These are phyloP conservation scores for Boletellus deceptivus DNA, from an alignment of 1,284 basidiomycete species.

Conservation along the genomic window DNA sequence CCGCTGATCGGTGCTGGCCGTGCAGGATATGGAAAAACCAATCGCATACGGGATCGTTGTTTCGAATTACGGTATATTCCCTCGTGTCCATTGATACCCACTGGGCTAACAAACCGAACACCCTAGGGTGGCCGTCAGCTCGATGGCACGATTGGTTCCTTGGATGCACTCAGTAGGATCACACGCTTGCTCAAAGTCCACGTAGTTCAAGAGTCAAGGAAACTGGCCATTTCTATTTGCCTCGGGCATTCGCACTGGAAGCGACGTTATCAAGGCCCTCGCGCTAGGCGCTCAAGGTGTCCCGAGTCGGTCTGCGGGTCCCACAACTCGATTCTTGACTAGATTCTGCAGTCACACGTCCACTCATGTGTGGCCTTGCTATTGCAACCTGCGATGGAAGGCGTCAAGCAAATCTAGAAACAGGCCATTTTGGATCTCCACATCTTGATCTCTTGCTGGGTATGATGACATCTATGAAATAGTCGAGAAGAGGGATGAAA, in stretches of 20 bases:
- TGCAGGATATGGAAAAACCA: constrained; percentile 67
- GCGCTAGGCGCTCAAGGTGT: constrained; percentile 68
- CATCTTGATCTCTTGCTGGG: neutral
- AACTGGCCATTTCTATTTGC: constrained; percentile 75
- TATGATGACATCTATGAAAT: neutral
- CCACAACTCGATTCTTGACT: too few species aligned
- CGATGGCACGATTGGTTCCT: constrained; percentile 72
- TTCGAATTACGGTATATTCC: constrained; percentile 67
- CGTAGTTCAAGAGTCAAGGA: constrained; percentile 54
- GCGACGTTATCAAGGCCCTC: constrained; percentile 76
- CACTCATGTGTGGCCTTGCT: too few species aligned
- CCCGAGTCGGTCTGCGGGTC: neutral
- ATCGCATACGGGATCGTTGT: constrained; percentile 68
- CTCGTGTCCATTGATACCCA: neutral
- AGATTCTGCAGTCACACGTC: too few species aligned
- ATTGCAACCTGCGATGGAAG: too few species aligned
- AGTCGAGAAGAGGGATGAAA: too few species aligned
- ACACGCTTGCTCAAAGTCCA: constrained; percentile 56
- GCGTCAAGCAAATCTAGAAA: too few species aligned
- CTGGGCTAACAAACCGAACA: neutral
- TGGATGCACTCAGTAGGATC: constrained; percentile 66
- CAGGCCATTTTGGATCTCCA: neutral
- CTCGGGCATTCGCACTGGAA: constrained; percentile 74
- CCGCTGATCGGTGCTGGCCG: neutral
- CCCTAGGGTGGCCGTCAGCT: constrained; percentile 71